Base-by-base conservation (phyloP, 352 stramenopile genomes). In the Phytophthora tubulina region DNA sequence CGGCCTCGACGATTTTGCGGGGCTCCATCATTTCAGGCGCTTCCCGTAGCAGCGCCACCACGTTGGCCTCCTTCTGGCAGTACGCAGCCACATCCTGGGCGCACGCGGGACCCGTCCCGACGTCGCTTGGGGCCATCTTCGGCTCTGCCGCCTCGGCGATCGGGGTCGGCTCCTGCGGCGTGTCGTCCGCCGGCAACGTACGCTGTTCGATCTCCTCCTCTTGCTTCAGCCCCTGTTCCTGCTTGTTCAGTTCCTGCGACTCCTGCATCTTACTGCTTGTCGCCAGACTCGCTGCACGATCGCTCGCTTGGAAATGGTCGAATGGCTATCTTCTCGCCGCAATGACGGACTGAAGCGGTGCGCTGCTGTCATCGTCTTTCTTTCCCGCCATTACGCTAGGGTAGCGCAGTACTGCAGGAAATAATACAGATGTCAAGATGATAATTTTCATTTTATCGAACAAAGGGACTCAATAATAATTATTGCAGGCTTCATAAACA, bases 21-120 rank as follows among this genome's bases (percentile, higher is more conserved):
- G 70, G 32, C 27, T 84, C 74, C 21, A 90, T 70, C 36, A 61
- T 33, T 21, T 70, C 60, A 2, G 70, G 66, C 3, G 66, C 69
- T 54, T 82, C 69, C 52, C 70, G 78, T 6, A 93, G 67, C 61
- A 93, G 73, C 57, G 78, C 71, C 49, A 90, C 33, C 21, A 93
- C 67, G 30, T 85, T 79, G 14, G 76, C 75, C 38, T 93, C 85
- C 45, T 63, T 67, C 17, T 78, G 68, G 57, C 85, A 93, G 44
- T 82, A 84, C 30, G 44, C 53, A 32, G 61, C 72, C 33, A 75
- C 63, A 33, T 93, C 85, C 38, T 49, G 64, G 11, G 78, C 70
- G 51, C 85, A 92, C 5, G 72, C 73, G 15, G 69, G 72, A 7
- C 48, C 49, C 5, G 38, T 61, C 46, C 49, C 52, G 30, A 35